Conservation (phyloP, 2,329 filamentous ascomycete genomes). For the Colletotrichum sp. region DNA sequence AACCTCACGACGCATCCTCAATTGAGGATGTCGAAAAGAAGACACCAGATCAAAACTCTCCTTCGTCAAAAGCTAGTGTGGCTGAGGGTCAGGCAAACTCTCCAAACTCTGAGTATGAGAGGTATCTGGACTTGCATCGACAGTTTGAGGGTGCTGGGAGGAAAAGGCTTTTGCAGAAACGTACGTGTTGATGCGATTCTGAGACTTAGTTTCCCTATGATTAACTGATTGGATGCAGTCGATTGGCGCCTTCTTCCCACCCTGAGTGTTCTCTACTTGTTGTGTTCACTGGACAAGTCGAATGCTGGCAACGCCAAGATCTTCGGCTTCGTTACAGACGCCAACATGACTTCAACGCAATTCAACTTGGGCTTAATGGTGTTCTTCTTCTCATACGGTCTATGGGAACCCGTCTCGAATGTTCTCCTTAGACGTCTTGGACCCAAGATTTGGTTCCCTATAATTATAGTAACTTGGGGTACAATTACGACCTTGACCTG, state of each 20-base stretch:
- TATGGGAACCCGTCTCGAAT: not conserved
- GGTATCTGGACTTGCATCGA: not conserved
- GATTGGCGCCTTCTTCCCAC: not conserved
- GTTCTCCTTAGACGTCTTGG: not conserved
- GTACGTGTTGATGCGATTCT: not conserved
- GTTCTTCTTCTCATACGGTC: slow-evolving; percentile 44
- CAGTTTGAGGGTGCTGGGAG: not conserved
- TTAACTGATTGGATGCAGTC: not conserved
- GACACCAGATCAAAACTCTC: not conserved
- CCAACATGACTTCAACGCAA: slow-evolving; percentile 17
- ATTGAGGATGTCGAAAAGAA: not conserved
- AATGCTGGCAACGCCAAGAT: not conserved
- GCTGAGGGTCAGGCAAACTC: not conserved
- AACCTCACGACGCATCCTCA: not conserved
- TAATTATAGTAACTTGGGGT: not conserved
- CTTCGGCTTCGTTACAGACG: slow-evolving; percentile 16
- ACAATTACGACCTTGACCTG: not conserved
- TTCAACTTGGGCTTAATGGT: slow-evolving; percentile 46
- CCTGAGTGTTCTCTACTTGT: not conserved
- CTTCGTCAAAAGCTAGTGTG: not conserved
- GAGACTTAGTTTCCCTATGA: not conserved
- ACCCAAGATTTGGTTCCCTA: not conserved
- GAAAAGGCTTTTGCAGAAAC: not conserved
- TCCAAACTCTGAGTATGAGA: not conserved
- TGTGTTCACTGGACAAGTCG: not conserved